phyloP scores from a whole-genome alignment of 352 stramenopile genomes.

The Phytophthora chlamydospora region DNA sequence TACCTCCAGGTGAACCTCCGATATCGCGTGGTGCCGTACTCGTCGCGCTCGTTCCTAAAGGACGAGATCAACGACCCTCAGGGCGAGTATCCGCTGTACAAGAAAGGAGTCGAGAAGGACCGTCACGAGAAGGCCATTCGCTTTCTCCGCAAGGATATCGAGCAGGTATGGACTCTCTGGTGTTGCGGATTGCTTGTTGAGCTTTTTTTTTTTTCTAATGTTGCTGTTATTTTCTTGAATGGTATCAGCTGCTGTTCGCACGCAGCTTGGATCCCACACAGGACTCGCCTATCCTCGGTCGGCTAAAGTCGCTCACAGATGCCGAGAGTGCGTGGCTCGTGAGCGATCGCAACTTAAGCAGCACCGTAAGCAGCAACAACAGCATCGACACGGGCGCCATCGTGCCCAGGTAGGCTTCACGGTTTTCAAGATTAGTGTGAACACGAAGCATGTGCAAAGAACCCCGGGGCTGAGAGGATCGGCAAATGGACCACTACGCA shows the following conservation, averaged over 20 bases:
- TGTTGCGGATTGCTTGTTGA: not conserved
- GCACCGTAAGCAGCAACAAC: slow-evolving; percentile 28
- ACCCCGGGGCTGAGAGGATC: slow-evolving; percentile 11
- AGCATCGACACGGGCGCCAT: slow-evolving; percentile 38
- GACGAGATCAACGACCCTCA: slow-evolving; percentile 87
- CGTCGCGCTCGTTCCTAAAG: slow-evolving; percentile 80
- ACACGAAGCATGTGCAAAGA: slow-evolving; percentile 23
- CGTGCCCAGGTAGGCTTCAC: slow-evolving; percentile 41
- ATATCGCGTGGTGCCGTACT: slow-evolving; percentile 83
- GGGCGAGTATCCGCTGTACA: slow-evolving; percentile 85
- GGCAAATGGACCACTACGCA: slow-evolving; percentile 26
- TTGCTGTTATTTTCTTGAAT: slow-evolving; percentile 15
- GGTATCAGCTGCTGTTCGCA: slow-evolving; percentile 69
- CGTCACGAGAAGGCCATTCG: slow-evolving; percentile 79
- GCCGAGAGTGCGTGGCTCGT: slow-evolving; percentile 72
- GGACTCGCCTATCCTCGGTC: slow-evolving; percentile 62
- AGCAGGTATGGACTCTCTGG: slow-evolving; percentile 59
- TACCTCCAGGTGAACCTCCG: slow-evolving; percentile 87
- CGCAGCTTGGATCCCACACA: slow-evolving; percentile 75
- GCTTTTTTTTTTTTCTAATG: slow-evolving; percentile 9
- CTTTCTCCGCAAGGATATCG: slow-evolving; percentile 80
- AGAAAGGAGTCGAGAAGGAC: slow-evolving; percentile 77
- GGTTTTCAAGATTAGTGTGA: slow-evolving; percentile 11
- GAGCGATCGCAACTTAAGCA: slow-evolving; percentile 56
- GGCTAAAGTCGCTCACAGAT: slow-evolving; percentile 74